Percentiles rank a stretch among this genome's conserved stretches.
phyloP scores from a whole-genome alignment of 2,329 filamentous ascomycete genomes.

The Alternaria ventricosa region DNA sequence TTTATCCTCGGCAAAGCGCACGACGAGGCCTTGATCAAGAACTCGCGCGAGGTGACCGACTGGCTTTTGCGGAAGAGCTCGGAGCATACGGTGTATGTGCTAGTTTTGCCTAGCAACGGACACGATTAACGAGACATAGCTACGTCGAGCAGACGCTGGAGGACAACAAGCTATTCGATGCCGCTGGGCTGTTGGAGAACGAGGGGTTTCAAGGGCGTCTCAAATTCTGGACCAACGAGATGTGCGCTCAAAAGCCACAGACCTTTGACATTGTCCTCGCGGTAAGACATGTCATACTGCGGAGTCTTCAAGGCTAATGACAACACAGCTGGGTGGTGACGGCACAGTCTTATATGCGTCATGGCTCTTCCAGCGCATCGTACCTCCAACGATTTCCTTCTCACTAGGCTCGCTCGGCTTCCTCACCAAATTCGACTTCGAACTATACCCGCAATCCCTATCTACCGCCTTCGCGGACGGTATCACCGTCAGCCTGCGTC shows the following conservation, averaged over 20 bases:
- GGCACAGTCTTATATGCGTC: conserved; percentile 97
- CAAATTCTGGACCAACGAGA: conserved; percentile 81
- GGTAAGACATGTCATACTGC: conserved; percentile 40
- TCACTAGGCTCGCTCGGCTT: conserved; percentile 91
- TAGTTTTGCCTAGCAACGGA: conserved; percentile 7
- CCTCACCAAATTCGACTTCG: conserved; percentile 94
- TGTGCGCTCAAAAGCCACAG: conserved; percentile 80
- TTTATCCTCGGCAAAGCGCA: conserved; percentile 93
- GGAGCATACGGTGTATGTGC: conserved; percentile 72
- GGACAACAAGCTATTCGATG: conserved; percentile 75
- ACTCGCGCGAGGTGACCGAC: conserved; percentile 76
- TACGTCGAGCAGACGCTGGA: conserved; percentile 79
- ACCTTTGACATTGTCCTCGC: conserved; percentile 94
- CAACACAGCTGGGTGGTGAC: conserved; percentile 75
- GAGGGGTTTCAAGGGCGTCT: conserved; percentile 65
- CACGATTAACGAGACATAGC: conserved; percentile 30
- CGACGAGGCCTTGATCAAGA: conserved; percentile 77
- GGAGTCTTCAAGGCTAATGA: conserved; percentile 3
- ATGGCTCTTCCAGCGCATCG: conserved; percentile 95
- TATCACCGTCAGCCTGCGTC: conserved; percentile 83
- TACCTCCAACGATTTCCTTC: conserved; percentile 92
- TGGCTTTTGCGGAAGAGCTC: conserved; percentile 81
- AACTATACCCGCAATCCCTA: conserved; percentile 72
- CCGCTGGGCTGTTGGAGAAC: conserved; percentile 69
- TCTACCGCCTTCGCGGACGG: conserved; percentile 78